Evolutionary conservation across 139 green algal genomes (phyloP).

Genomic region (Trebouxia sp.): DNA sequence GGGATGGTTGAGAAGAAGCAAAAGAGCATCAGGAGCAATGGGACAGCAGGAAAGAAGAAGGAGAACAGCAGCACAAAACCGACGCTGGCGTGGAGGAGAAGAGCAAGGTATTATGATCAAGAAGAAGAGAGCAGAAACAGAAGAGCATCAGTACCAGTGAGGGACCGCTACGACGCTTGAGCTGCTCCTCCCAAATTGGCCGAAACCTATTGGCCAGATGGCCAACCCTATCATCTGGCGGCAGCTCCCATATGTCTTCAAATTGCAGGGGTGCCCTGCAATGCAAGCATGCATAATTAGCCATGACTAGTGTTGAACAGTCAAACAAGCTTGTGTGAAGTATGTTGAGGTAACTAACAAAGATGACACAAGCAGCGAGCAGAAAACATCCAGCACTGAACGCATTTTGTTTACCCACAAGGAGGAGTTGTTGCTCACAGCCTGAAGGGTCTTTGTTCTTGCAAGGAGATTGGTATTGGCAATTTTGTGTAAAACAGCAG

Average conservation of each 20-base stretch:
- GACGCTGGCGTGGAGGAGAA: not conserved
- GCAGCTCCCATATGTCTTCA: conserved; percentile 57
- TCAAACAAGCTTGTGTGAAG: not conserved
- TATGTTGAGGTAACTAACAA: too few species aligned
- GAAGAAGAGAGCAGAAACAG: not conserved
- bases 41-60: not conserved
- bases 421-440: too few species aligned
- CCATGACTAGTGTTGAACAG: not conserved
- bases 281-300: not conserved
- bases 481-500: too few species aligned
- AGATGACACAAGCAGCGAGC: too few species aligned
- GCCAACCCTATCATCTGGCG: conserved; percentile 44
- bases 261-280: conserved; percentile 44
- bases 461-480: too few species aligned
- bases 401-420: too few species aligned
- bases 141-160: conserved; percentile 39
- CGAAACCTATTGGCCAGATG: conserved; percentile 35
- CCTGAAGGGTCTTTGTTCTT: too few species aligned
- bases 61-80: not conserved
- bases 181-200: conserved; percentile 40
- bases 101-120: not conserved
- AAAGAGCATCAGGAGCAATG: not conserved
- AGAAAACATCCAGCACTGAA: too few species aligned
- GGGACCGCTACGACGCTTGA: conserved; percentile 4
- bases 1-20: not conserved